phyloP scores from a whole-genome alignment of 495 filamentous ascomycete genomes.

The Zalerion maritima region DNA sequence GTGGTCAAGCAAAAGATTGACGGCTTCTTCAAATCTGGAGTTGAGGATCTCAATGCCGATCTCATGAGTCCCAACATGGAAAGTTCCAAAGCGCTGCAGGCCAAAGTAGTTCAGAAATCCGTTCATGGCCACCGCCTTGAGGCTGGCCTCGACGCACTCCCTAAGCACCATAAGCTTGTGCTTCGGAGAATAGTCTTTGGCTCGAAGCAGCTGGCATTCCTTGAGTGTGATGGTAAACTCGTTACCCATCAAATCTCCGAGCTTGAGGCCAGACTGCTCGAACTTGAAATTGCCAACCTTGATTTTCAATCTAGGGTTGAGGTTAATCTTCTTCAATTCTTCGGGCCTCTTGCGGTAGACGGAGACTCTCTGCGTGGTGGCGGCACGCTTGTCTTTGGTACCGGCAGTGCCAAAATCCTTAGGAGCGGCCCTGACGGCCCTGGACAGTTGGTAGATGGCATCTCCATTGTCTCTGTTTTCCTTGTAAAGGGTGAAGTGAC shows the following conservation, averaged over 20 bases:
- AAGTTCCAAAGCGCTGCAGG: conserved; percentile 84
- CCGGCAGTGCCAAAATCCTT: conserved; percentile 73
- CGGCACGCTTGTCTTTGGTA: conserved; percentile 84
- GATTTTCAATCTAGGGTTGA: conserved; percentile 41
- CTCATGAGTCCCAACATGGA: conserved; percentile 62
- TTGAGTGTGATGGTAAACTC: conserved; percentile 84
- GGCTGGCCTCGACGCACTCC: conserved; percentile 21
- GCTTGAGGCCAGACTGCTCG: conserved; percentile 47
- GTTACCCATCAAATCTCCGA: conserved; percentile 77
- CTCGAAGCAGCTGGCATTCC: conserved; percentile 52
- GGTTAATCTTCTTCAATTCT: conserved; percentile 47
- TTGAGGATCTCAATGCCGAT: conserved; percentile 73
- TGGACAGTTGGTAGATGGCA: conserved; percentile 55
- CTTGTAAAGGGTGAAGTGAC: conserved; percentile 92
- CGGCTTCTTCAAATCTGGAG: conserved; percentile 62
- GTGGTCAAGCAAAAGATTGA: conserved; percentile 57
- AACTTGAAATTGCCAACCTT: conserved; percentile 69
- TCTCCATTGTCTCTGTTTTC: conserved; percentile 99
- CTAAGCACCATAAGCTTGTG: conserved; percentile 22
- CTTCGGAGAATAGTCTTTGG: conserved; percentile 20
- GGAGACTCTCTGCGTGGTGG: conserved; percentile 73
- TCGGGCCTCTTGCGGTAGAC: conserved; percentile 49
- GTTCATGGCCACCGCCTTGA: conserved; percentile 41
- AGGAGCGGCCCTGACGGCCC: conserved; percentile 49
- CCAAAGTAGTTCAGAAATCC: conserved; percentile 97